Base-by-base conservation (phyloP, 1,139 yeast species). In the Blastobotrys serpentis region DNA sequence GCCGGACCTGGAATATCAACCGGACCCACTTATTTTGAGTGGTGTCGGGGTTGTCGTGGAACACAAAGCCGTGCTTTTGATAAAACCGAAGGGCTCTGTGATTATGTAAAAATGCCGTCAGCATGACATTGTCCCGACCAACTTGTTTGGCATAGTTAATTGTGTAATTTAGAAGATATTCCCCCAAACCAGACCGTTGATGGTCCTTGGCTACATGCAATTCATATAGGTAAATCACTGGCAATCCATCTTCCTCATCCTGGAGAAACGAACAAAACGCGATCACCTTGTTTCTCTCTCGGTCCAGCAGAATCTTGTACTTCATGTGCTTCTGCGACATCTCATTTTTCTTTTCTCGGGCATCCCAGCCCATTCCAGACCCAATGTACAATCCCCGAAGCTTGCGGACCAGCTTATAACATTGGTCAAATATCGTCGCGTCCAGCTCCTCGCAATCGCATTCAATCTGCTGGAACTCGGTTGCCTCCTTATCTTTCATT, bases 221-320 rank as follows among this genome's bases (percentile, higher is more conserved):
- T 59, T 80, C 85, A 58, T 77, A 80, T 32, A 80, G 65, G 56
- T 78, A 80, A 5, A 80, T 60, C 21, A 72, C 75, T 44, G 65
- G 67, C 6, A 58, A 59, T n/a, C 63, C 64, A 18, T 62, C 62
- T 38, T 70, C 71, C 23, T 49, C 57, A 21, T 46, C 55, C 23
- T 50, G 56, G 58, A 70, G 70, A 54, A 72, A 68, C 13, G 79
- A 72, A 5, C 76, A 56, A 55, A 77, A 78, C 5, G 70, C 79
- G 3, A 65, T 65, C n/a, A 76, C 49, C 13, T 54, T 26, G 40
- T 11, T 21, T 42, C 10, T 21, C 43, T 21, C 39, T n/a, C 36
- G 37, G 34, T 17, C 30, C 26, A 22, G 29, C 29, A 5, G 32
- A 14, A 10, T 52, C 51, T 53, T 37, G 53, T 72, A 77, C 2